These are phyloP conservation scores for Jaenimonas drosophilae DNA, from an alignment of 208 protist species.

Conservation along the genomic window DNA sequence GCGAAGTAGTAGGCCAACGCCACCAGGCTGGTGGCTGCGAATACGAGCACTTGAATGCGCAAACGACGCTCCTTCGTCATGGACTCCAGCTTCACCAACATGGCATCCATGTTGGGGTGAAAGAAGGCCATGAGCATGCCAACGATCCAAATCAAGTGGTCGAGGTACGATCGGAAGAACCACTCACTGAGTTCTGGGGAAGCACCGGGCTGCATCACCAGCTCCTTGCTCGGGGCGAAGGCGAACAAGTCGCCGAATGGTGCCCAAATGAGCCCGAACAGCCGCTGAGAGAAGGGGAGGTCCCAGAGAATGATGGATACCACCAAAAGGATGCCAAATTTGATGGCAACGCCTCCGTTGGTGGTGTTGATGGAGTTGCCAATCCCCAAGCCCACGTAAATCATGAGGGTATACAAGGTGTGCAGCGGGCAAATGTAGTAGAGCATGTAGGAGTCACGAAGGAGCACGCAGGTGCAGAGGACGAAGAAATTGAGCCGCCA, in stretches of 20 bases:
- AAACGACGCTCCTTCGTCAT: slow-evolving; percentile 6
- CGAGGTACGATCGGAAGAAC: slow-evolving; percentile 65
- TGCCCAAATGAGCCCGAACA: slow-evolving; percentile 31
- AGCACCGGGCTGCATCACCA: too few species aligned
- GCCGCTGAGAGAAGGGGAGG: slow-evolving; percentile 7
- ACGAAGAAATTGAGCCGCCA: slow-evolving; percentile 85
- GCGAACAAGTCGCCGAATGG: slow-evolving; percentile 34
- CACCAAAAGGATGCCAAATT: slow-evolving; percentile 18
- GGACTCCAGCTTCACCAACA: slow-evolving; percentile 18
- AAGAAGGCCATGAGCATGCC: slow-evolving; percentile 65
- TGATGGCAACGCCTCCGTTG: slow-evolving; percentile 13
- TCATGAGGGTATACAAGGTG: slow-evolving; percentile 71
- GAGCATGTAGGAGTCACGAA: slow-evolving; percentile 77
- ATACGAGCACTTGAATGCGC: slow-evolving; percentile 12
- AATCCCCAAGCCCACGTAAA: slow-evolving; percentile 31
- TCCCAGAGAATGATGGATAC: slow-evolving; percentile 44
- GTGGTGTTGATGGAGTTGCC: slow-evolving; percentile 14
- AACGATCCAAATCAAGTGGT: slow-evolving; percentile 62
- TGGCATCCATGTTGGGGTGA: slow-evolving; percentile 14
- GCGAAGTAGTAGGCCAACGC: slow-evolving; percentile 12
- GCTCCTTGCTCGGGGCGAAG: too few species aligned
- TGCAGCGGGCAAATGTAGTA: slow-evolving; percentile 90
- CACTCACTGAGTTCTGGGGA: slow-evolving; percentile 58
- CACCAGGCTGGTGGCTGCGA: slow-evolving; percentile 5
- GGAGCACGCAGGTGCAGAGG: slow-evolving; percentile 31